Conservation (phyloP, 2,329 filamentous ascomycete genomes). For the Phialocephala sp. region DNA sequence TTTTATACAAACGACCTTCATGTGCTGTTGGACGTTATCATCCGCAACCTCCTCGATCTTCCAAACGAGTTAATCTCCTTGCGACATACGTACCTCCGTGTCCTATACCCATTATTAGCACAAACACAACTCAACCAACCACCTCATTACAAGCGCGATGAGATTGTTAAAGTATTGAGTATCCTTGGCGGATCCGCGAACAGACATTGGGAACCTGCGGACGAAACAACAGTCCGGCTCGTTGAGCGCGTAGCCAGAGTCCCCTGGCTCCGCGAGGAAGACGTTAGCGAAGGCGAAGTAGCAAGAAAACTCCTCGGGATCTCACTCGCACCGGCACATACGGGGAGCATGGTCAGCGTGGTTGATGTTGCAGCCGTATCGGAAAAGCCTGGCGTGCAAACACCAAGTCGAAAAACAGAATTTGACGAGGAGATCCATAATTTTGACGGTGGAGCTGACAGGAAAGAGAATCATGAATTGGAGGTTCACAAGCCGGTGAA, state of each 20-base stretch:
- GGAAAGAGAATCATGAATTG: constrained; percentile 22
- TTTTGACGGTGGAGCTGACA: constrained; percentile 34
- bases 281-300: constrained; percentile 52
- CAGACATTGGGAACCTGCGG: constrained; percentile 78
- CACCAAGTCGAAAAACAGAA: constrained; percentile 67
- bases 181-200: constrained; percentile 72
- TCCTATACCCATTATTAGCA: constrained; percentile 86
- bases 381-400: constrained; percentile 83
- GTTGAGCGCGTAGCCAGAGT: constrained; percentile 78
- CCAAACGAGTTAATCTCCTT: constrained; percentile 80
- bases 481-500: constrained; percentile 18
- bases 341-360: constrained; percentile 77
- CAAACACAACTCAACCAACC: constrained; percentile 89
- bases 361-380: constrained; percentile 78
- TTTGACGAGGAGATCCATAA: constrained; percentile 39
- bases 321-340: constrained; percentile 67
- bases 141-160: constrained; percentile 89
- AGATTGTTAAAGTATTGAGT: constrained; percentile 77
- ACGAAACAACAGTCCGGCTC: constrained; percentile 79
- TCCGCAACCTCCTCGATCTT: constrained; percentile 94
- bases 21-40: constrained; percentile 92
- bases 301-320: constrained; percentile 71
- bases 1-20: constrained; percentile 98
- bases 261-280: constrained; percentile 63
- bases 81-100: constrained; percentile 92